phyloP scores from a whole-genome alignment of 2,329 filamentous ascomycete species.

The Fusarium pseudoanthophilum region DNA sequence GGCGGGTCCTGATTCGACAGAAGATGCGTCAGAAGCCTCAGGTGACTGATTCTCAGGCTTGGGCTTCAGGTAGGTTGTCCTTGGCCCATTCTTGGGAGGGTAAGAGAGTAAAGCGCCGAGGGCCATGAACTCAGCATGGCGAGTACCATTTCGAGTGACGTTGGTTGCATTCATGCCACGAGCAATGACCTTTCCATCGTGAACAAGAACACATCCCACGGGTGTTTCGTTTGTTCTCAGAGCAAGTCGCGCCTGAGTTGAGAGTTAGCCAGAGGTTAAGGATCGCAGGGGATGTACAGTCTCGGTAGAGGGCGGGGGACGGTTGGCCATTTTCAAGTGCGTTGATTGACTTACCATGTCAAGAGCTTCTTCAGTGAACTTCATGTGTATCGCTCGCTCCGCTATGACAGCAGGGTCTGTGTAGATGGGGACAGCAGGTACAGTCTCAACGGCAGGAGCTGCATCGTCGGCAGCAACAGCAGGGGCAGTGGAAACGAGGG shows the following conservation, averaged over 20 bases:
- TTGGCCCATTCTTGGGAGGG: conserved; percentile 45
- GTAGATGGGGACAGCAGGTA: conserved; percentile 8
- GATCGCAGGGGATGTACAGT: not conserved
- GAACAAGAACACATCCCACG: conserved; percentile 93
- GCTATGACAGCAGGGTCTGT: conserved; percentile 47
- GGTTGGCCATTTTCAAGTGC: not conserved
- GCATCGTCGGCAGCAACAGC: not conserved
- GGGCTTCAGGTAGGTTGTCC: conserved; percentile 49
- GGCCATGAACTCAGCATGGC: conserved; percentile 95
- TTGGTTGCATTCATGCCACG: conserved; percentile 98
- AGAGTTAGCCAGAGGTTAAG: conserved; percentile 2
- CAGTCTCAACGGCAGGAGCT: not conserved
- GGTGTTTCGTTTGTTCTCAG: conserved; percentile 90
- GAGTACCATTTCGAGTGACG: conserved; percentile 86
- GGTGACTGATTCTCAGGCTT: conserved; percentile 45
- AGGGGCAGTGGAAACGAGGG: not conserved
- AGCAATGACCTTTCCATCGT: conserved; percentile 81
- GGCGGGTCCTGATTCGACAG: conserved; percentile 37
- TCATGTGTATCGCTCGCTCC: conserved; percentile 51
- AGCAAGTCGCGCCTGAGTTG: conserved; percentile 79
- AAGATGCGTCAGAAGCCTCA: conserved; percentile 40
- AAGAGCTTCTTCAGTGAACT: conserved; percentile 87
- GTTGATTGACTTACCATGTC: conserved; percentile 74
- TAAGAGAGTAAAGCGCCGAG: conserved; percentile 68
- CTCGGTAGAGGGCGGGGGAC: not conserved